Evolutionary conservation across 164 flowering plant genomes (phyloP), one percentile per base, ranked within the genome.

Genomic region (Brasenia schreberi): DNA sequence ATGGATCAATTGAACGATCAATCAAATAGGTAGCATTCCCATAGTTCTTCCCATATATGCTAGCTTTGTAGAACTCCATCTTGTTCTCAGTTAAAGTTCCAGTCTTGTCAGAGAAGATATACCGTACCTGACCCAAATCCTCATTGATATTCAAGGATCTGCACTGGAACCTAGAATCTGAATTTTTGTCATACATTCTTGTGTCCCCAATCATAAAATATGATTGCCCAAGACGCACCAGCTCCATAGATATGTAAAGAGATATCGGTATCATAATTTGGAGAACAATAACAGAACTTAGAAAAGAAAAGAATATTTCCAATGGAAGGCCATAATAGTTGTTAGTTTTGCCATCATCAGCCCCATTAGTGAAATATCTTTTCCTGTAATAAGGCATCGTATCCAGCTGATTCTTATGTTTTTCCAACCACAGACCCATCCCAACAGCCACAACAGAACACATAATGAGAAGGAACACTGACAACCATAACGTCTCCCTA

Each of bases 261-360:
- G 97, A 87, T 71, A 92, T 92, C 5, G 96, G 97, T 65, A 92
- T 92, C 97, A 92, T 92, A 62, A 92, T 92, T 84, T 92, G 97
- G 77, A 89, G 89, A 66, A 89, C 96, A 53, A 92, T 92, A 39
- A 92, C 68, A 62, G 96, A 89, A 77, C 94, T 92, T 84, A 92
- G 78, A 75, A 92, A 92, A 17, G 97, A 82, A 78, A 92, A 80
- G 65, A 92, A 85, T 5, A 79, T 83, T 76, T 92, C 97, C 96
- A 92, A 79, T 4, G 80, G 78, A 63, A 87, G 76, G 69, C 94
- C 92, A 80, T 87, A 87, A 70, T 74, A 92, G 66, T 77, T 89
- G 77, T 82, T 83, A 14, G 18, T 62, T 72, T 78, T 82, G 64
- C 78, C 81, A 23, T 77, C 63, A 43, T 72, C 65, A 65, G 19